A percentile compares a stretch with the other conserved stretches of the same genome.
phyloP scores from a whole-genome alignment of 768 basidiomycete genomes.

The Auriculariales sp. region DNA sequence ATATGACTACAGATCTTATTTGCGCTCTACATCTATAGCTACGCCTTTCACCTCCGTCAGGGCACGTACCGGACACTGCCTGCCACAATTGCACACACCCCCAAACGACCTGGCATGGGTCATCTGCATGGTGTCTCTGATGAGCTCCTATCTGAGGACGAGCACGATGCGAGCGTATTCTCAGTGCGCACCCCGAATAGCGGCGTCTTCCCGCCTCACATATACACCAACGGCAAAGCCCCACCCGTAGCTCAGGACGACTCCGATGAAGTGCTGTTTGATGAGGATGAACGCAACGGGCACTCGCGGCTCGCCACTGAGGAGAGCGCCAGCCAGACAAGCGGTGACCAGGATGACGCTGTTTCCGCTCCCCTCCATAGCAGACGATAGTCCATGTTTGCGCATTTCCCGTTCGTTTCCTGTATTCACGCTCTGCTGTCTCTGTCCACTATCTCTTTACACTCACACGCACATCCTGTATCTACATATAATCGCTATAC shows the following conservation, averaged over 20 bases:
- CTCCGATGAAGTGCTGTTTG: conserved; percentile 47
- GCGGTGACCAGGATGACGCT: conserved; percentile 11
- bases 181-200: not conserved
- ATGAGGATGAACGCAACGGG: conserved; percentile 14
- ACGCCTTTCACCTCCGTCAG: conserved; percentile 80
- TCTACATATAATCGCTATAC: no score
- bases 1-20: conserved; percentile 62
- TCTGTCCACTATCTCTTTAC: no score
- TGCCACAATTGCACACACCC: conserved; percentile 14
- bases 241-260: conserved; percentile 27
- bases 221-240: conserved; percentile 50
- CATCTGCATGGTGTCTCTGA: no score
- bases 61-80: conserved; percentile 81
- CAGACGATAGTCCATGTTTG: no score
- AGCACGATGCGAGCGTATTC: conserved; percentile 13
- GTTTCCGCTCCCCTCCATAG: no score
- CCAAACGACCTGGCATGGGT: not conserved
- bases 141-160: conserved; percentile 31
- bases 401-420: no score
- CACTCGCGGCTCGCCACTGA: conserved; percentile 10
- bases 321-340: conserved; percentile 14
- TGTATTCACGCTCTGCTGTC: no score
- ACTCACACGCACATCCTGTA: no score
- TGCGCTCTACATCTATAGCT: conserved; percentile 79
- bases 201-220: conserved; percentile 12